phyloP scores from a whole-genome alignment of 116 monocot genomes.

The Iris pallida region DNA sequence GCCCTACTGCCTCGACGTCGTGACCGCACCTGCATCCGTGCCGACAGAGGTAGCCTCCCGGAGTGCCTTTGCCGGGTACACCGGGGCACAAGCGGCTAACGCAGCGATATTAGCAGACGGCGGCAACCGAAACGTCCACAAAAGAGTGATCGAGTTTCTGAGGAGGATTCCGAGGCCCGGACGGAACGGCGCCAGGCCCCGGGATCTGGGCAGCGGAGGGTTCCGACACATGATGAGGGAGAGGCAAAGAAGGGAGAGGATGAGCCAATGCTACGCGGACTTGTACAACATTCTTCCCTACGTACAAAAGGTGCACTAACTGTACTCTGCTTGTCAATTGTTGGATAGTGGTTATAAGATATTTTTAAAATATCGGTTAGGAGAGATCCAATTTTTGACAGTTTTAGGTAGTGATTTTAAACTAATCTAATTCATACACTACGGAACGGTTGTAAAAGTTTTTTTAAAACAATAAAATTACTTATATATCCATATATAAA shows the following conservation, averaged over 20 bases:
- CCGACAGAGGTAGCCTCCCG: neutral
- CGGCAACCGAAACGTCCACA: constrained; percentile 7
- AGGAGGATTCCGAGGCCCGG: neutral
- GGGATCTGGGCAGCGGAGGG: constrained; percentile 5
- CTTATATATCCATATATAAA: too few species aligned
- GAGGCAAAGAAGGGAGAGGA: constrained; percentile 30
- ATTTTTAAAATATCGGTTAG: too few species aligned
- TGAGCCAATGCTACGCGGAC: constrained; percentile 32
- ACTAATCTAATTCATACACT: too few species aligned
- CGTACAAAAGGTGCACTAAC: constrained; percentile 17
- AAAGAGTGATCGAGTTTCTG: constrained; percentile 3
- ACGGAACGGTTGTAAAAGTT: too few species aligned
- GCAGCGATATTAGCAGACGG: neutral
- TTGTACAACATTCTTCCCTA: constrained; percentile 17
- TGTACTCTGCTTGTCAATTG: too few species aligned
- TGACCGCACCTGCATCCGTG: neutral
- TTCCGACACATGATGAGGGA: constrained; percentile 36
- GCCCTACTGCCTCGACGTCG: neutral
- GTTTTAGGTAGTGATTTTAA: too few species aligned
- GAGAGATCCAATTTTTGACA: too few species aligned
- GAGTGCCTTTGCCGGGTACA: constrained; percentile 19
- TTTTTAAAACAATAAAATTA: too few species aligned
- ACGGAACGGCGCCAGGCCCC: neutral
- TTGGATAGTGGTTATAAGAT: too few species aligned
- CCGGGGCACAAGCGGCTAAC: neutral